Base-by-base conservation (phyloP, 768 basidiomycete genomes). In the Tricholoma sp. region DNA sequence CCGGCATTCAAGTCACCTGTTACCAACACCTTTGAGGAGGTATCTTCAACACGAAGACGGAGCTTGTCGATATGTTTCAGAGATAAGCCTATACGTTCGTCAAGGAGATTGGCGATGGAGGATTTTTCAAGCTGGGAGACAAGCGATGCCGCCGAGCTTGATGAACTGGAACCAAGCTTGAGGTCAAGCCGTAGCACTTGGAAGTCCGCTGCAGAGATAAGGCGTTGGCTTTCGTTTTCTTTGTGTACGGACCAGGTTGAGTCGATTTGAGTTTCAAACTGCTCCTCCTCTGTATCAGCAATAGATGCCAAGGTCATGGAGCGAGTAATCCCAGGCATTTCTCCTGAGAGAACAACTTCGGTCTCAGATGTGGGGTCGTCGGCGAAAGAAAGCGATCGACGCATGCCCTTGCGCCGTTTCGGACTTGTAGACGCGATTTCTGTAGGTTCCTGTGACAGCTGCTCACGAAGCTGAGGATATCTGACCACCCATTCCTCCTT, bases 1-100 rank as follows among this genome's bases (percentile, higher is more conserved):
- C 97, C 97, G 34, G 97, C 90, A 69, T 99, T 99, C 57, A 99
- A 80, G 69, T 99, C 97, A 58, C 97, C 97, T 20, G 97, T 98
- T 57, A 99, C 94, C 60, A 99, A 85, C 50, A 99, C 94, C 70
- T 97, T 93, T 65, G 94, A 96, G 1, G 92, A 89, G 6, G 86
- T 93, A 70, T 98, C 95, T 68, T 89, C 79, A 12, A 98, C 86
- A 39, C 97, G 91, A 50, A 83, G 79, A 33, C 88, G 87, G 59
- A 99, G 86, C 62, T 88, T 89, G 57, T 88, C 81, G 57, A 98
- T 82, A 68, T 98, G 94, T 20, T 79, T 78, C 54, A 91, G 71
- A 18, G 93, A 83, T 20, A 84, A 71, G 13, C 76, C 75, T 63
- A 99, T 84, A 37, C 94, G 86, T 57, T 91, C 91, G 67, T 93